phyloP scores from a whole-genome alignment of 1,284 basidiomycete genomes.

The Pyrrhoderma lamaoense region DNA sequence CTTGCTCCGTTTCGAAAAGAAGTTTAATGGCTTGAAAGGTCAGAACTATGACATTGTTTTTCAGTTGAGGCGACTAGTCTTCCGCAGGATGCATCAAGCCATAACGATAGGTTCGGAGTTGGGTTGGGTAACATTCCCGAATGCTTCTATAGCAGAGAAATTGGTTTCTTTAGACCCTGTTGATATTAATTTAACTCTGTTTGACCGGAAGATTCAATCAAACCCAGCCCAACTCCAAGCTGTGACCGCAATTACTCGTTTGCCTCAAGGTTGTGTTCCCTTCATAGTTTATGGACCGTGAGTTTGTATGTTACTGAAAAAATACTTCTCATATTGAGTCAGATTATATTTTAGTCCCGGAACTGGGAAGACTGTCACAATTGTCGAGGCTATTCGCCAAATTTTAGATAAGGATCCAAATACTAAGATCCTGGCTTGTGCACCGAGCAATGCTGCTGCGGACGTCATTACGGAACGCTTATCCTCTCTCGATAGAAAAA shows the following conservation, averaged over 20 bases:
- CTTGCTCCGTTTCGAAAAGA: slow-evolving; percentile 35
- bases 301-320: slow-evolving; percentile 29
- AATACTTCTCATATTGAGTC: neutral
- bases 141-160: slow-evolving; percentile 32
- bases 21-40: slow-evolving; percentile 36
- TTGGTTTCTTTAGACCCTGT: slow-evolving; percentile 35
- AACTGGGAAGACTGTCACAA: slow-evolving; percentile 63
- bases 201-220: slow-evolving; percentile 38
- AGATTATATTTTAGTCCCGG: slow-evolving; percentile 40
- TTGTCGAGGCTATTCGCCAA: slow-evolving; percentile 59
- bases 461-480: slow-evolving; percentile 54
- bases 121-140: slow-evolving; percentile 37
- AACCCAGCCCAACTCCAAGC: slow-evolving; percentile 51
- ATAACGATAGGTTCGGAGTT: slow-evolving; percentile 33
- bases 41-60: slow-evolving; percentile 44
- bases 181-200: slow-evolving; percentile 19
- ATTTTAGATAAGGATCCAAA: slow-evolving; percentile 36
- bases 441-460: slow-evolving; percentile 56
- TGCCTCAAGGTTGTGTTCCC: slow-evolving; percentile 40
- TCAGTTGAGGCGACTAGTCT: slow-evolving; percentile 39
- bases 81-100: slow-evolving; percentile 52
- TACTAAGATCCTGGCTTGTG: slow-evolving; percentile 53
- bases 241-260: slow-evolving; percentile 41
- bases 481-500: slow-evolving; percentile 27
- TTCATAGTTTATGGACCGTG: slow-evolving; percentile 65